Evolutionary conservation across 2,329 filamentous ascomycete species (phyloP).

Genomic region (Juglanconis juglandina): DNA sequence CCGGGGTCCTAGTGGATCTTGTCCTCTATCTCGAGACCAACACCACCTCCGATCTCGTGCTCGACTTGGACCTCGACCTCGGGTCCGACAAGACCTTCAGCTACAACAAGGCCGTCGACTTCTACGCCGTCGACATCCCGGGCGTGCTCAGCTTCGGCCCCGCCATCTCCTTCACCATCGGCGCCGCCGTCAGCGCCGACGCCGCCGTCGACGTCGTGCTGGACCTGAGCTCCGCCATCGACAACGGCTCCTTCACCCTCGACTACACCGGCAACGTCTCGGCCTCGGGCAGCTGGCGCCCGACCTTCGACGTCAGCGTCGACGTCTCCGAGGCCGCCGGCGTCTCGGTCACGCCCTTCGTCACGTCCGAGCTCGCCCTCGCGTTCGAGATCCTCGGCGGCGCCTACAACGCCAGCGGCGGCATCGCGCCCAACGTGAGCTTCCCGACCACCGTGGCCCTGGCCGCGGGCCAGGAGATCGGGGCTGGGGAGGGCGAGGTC

Average conservation of each 20-base stretch:
- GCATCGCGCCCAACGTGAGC: constrained; percentile 25
- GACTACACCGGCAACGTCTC: constrained; percentile 26
- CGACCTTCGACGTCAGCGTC: constrained; percentile 18
- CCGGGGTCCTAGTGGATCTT: constrained; percentile 30
- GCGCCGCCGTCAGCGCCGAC: constrained; percentile 31
- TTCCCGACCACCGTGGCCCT: constrained; percentile 26
- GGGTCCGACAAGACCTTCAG: constrained; percentile 31
- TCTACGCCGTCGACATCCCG: constrained; percentile 36
- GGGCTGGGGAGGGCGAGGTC: constrained; percentile 2
- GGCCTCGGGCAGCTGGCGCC: constrained; percentile 19
- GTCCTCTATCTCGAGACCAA: constrained; percentile 40
- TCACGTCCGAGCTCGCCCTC: constrained; percentile 22
- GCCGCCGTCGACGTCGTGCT: constrained; percentile 24
- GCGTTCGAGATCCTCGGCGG: constrained; percentile 25
- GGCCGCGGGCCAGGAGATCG: constrained; percentile 20
- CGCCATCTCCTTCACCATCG: constrained; percentile 34
- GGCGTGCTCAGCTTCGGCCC: constrained; percentile 33
- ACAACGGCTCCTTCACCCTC: constrained; percentile 25
- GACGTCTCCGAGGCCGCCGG: constrained; percentile 21
- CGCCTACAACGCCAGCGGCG: constrained; percentile 24
- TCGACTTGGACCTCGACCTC: constrained; percentile 33
- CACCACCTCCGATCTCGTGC: constrained; percentile 34
- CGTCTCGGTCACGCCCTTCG: constrained; percentile 23
- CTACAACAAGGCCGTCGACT: constrained; percentile 37
- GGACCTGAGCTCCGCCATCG: constrained; percentile 19